Percentiles rank a stretch among this genome's conserved stretches.
phyloP scores from a whole-genome alignment of 148 eudicot genomes.

The Pharnaceum exiguum region DNA sequence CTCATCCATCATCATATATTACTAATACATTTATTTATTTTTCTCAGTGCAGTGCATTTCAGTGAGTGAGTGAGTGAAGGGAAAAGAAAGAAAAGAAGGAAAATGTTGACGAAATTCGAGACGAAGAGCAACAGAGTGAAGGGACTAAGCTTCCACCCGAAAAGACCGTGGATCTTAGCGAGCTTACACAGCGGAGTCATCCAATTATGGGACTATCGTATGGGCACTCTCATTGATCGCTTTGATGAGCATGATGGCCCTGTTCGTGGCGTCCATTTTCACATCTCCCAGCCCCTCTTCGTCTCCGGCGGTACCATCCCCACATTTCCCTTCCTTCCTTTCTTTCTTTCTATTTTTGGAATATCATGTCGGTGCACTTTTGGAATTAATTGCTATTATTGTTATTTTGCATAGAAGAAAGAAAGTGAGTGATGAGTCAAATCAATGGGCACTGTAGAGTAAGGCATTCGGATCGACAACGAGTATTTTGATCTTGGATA shows the following conservation, averaged over 20 bases:
- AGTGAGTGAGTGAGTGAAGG: neutral
- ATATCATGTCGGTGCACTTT: too few relatives aligned
- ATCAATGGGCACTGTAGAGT: too few relatives aligned
- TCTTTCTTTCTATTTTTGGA: slow-evolving; percentile 1
- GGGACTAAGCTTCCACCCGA: slow-evolving; percentile 67
- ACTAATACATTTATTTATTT: neutral
- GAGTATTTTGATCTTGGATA: too few relatives aligned
- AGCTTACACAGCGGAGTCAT: slow-evolving; percentile 77
- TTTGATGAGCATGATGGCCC: slow-evolving; percentile 80
- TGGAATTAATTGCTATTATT: too few relatives aligned
- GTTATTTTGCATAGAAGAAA: too few relatives aligned
- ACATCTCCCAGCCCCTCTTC: slow-evolving; percentile 63
- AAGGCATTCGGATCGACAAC: too few relatives aligned
- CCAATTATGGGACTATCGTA: slow-evolving; percentile 80
- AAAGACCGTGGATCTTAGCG: slow-evolving; percentile 81
- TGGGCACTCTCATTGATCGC: slow-evolving; percentile 76
- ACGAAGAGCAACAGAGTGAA: slow-evolving; percentile 84
- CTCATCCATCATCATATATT: neutral
- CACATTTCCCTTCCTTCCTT: too few relatives aligned
- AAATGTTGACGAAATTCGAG: slow-evolving; percentile 87
- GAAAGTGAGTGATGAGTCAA: too few relatives aligned
- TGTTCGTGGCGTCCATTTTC: slow-evolving; percentile 73
- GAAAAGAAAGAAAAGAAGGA: too few relatives aligned
- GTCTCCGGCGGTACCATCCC: slow-evolving; percentile 86
- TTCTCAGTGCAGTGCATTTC: neutral